Evolutionary conservation across 495 filamentous ascomycete genomes (phyloP).

Genomic region (Hypoxylon crocopeplum): DNA sequence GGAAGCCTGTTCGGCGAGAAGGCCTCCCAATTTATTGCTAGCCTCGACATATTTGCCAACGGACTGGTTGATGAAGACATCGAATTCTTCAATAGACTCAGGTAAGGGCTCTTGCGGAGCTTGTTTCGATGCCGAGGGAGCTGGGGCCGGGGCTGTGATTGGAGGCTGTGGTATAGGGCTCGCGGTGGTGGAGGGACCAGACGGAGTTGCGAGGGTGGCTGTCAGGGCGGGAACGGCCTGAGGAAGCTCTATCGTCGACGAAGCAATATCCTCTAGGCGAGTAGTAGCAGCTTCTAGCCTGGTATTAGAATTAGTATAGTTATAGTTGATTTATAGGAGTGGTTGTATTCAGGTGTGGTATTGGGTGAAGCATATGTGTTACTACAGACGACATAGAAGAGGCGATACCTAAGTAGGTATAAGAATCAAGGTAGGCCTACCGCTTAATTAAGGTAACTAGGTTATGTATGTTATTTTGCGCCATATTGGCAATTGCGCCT

Average conservation of each 20-base stretch:
- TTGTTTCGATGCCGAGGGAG: slow-evolving; percentile 43
- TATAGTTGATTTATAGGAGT: not conserved
- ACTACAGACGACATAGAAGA: not conserved
- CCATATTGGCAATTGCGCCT: slow-evolving; percentile 48
- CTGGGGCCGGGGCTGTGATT: slow-evolving; percentile 43
- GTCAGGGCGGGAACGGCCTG: slow-evolving; percentile 52
- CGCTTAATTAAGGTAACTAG: slow-evolving; percentile 97
- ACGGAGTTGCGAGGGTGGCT: slow-evolving; percentile 43
- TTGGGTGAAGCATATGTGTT: not conserved
- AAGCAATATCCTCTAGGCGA: slow-evolving; percentile 93
- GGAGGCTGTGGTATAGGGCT: slow-evolving; percentile 40
- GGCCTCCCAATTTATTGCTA: slow-evolving; percentile 76
- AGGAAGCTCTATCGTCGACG: slow-evolving; percentile 67
- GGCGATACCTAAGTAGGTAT: not conserved
- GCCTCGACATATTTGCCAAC: slow-evolving; percentile 79
- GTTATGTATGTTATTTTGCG: slow-evolving; percentile 85
- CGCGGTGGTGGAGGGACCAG: slow-evolving; percentile 37
- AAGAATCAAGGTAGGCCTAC: slow-evolving; percentile 56
- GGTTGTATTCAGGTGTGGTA: not conserved
- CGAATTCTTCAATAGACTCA: slow-evolving; percentile 82
- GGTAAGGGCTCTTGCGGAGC: slow-evolving; percentile 68
- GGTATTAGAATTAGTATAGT: not conserved
- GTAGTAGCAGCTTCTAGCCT: slow-evolving; percentile 98
- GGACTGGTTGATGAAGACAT: slow-evolving; percentile 75
- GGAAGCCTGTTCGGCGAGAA: slow-evolving; percentile 75